phyloP scores from a whole-genome alignment of 495 filamentous ascomycete genomes.

The Penicillium crystallinum region DNA sequence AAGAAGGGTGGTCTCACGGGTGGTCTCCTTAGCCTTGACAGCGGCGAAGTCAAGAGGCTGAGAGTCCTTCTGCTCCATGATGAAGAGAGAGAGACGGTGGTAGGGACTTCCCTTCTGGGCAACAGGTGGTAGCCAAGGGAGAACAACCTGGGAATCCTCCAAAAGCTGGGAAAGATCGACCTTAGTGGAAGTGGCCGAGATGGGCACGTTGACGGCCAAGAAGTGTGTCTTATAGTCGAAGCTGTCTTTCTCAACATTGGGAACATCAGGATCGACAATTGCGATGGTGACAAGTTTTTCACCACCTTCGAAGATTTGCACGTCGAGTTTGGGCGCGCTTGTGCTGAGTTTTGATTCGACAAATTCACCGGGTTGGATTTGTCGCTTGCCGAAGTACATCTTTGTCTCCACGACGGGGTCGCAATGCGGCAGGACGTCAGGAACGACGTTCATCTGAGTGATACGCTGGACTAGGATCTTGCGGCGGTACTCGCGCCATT shows the following conservation, averaged over 20 bases:
- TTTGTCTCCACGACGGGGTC: constrained; percentile 74
- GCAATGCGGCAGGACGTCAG: constrained; percentile 85
- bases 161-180: constrained; percentile 49
- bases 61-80: constrained; percentile 70
- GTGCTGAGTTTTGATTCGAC: constrained; percentile 67
- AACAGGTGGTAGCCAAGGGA: constrained; percentile 79
- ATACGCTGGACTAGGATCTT: constrained; percentile 80
- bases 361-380: constrained; percentile 69
- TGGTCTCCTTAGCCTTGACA: constrained; percentile 47
- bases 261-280: constrained; percentile 88
- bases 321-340: constrained; percentile 62
- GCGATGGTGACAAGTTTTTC: constrained; percentile 77
- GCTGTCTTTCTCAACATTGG: constrained; percentile 65
- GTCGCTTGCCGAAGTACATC: constrained; percentile 65
- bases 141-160: constrained; percentile 56
- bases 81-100: constrained; percentile 77
- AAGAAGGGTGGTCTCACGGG: constrained; percentile 64
- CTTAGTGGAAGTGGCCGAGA: constrained; percentile 50
- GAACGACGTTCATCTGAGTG: constrained; percentile 79
- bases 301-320: constrained; percentile 79
- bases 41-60: constrained; percentile 53
- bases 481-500: constrained; percentile 79
- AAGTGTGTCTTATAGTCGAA: constrained; percentile 83
- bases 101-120: constrained; percentile 89
- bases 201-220: constrained; percentile 63